Evolutionary conservation across 352 stramenopile genomes (phyloP), one percentile per base, ranked within the genome.

Genomic region (Globisporangium megalacanthum): DNA sequence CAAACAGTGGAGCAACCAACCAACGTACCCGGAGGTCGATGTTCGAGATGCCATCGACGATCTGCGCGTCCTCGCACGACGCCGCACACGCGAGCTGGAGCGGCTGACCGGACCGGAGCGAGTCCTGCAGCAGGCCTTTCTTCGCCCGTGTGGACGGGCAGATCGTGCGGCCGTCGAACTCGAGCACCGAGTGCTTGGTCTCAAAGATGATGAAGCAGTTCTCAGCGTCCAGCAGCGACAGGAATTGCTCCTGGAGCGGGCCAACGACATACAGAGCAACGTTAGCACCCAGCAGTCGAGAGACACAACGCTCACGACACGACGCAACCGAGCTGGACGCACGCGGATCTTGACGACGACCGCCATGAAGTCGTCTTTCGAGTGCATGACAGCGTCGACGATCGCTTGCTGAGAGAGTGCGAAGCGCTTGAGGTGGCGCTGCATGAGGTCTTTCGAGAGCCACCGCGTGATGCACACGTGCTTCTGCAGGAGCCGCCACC

Each of bases 391-490:
- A 5, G 70, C 72, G 44, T 86, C 69, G 17, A 79, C 72, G 0
- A 89, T 68, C 58, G 68, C 62, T 17, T 83, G 63, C 61, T 88
- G 75, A 9, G 79, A 70, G 29, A 65, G 62, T 19, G 67, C 67
- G 53, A 87, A 89, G 7, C 75, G 75, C 29, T 77, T 75, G 20
- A 75, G 47, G 52, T 82, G 73, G 11, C 76, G 69, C 19, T 61
- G 57, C 54, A 68, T 41, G 13, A 84, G 52, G 54, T 87, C 74
- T 54, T 79, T 76, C 4, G 70, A 66, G n/a, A 86, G 66, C 77
- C 79, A 82, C 54, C 78, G 76, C 22, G 73, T 81, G 61, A 83
- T 80, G 54, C 79, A 78, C 25, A 89, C 77, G 48, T 87, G 75
- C 36, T 75, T 81, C 50, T 77, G 76, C 39, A 89, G 63, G 37